phyloP scores from a whole-genome alignment of 257 asterid genomes.

The Forsythia suspensa region DNA sequence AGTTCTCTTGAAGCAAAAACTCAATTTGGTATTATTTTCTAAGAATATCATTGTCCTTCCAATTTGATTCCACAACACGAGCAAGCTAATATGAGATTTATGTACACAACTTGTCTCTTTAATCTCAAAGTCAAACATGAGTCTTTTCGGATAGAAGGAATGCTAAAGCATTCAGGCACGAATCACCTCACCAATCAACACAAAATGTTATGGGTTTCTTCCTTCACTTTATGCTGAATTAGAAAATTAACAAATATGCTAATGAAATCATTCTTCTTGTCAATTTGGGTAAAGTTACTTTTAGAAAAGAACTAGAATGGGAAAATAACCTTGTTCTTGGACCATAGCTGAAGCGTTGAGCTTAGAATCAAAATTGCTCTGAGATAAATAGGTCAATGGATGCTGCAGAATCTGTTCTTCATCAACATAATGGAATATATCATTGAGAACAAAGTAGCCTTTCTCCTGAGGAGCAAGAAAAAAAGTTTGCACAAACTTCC shows the following conservation, averaged over 20 bases:
- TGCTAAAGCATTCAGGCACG: background rate
- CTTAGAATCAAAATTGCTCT: slow-evolving; percentile 56
- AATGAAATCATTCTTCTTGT: background rate
- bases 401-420: slow-evolving; percentile 74
- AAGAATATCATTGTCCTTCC: background rate
- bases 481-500: slow-evolving; percentile 87
- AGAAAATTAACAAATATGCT: background rate
- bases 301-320: background rate
- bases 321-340: slow-evolving; percentile 64
- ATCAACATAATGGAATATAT: slow-evolving; percentile 82
- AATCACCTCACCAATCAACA: background rate
- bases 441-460: slow-evolving; percentile 84
- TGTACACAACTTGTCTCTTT: background rate
- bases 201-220: background rate
- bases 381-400: slow-evolving; percentile 68
- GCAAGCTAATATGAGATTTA: background rate
- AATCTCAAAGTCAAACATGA: slow-evolving; percentile 1
- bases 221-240: background rate
- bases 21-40: background rate
- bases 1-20: background rate
- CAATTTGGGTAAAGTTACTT: background rate
- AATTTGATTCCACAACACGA: background rate
- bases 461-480: slow-evolving; percentile 98
- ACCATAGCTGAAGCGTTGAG: slow-evolving; percentile 50
- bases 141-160: background rate